A percentile compares a stretch with the other conserved stretches of the same genome.
phyloP scores from a whole-genome alignment of 2,329 filamentous ascomycete genomes.

The Talaromyces sp. region DNA sequence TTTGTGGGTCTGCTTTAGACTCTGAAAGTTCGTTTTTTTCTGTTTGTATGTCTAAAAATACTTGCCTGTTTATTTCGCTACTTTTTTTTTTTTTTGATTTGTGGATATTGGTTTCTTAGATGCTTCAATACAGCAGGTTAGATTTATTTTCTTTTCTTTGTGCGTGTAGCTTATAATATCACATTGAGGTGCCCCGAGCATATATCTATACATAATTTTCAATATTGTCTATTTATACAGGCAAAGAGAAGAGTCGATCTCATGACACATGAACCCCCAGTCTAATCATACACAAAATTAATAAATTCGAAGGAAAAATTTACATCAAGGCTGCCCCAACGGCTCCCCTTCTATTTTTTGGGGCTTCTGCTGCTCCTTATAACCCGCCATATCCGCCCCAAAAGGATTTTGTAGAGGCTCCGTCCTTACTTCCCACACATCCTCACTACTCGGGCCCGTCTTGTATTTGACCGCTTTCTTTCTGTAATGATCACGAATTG shows the following conservation, averaged over 20 bases:
- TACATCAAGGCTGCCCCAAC: neutral
- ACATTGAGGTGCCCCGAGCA: neutral
- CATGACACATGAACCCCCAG: neutral
- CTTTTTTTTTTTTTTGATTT: constrained; percentile 11
- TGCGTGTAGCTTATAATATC: neutral
- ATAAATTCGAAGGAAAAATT: neutral
- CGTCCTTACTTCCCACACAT: constrained; percentile 77
- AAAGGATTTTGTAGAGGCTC: constrained; percentile 54
- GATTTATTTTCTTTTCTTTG: neutral
- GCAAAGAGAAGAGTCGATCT: neutral
- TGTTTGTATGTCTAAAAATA: constrained; percentile 19
- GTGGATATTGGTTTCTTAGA: constrained; percentile 10
- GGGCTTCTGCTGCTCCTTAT: constrained; percentile 32
- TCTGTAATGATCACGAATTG: constrained; percentile 64
- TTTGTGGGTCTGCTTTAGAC: constrained; percentile 11
- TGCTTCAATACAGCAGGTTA: constrained; percentile 1
- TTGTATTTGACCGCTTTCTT: constrained; percentile 63
- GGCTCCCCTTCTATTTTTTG: constrained; percentile 18
- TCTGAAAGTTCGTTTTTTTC: constrained; percentile 13
- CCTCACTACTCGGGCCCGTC: constrained; percentile 72
- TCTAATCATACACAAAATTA: constrained; percentile 3
- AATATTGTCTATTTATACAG: neutral
- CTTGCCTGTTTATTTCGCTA: constrained; percentile 14
- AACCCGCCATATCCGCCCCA: constrained; percentile 39
- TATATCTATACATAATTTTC: neutral